Evolutionary conservation across 805 yeast species (phyloP), one percentile per base, ranked within the genome.

Genomic region (Wickerhamomyces chaumierensis): DNA sequence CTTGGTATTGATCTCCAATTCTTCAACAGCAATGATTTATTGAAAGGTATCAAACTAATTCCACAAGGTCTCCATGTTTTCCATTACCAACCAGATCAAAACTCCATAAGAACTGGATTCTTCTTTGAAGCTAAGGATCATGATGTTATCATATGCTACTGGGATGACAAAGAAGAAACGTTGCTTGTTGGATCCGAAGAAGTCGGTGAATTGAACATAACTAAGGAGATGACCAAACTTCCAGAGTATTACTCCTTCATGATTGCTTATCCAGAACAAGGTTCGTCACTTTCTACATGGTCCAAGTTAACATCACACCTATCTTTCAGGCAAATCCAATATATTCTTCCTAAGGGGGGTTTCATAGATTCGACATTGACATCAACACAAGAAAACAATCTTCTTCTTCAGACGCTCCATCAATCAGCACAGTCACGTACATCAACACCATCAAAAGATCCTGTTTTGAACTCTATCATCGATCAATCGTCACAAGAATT

Each of bases 31-130:
- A 65, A 62, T 19, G 42, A 53, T 9, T 39, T 56, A 2, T 57
- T 72, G 18, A 59, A 55, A 40, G 84, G 84, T 1, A 62, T 78
- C 44, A 75, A 74, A 44, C 53, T 57, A 15, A 57, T 78, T 4
- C 65, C 73, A 0, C 41, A 52, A 3, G 84, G 84, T 0, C 35
- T 65, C 0, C 85, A 78, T 52, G 53, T 75, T 2, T 46, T 78
- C 12, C 84, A 78, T 53, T 66, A 70, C 56, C 69, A 73, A 0
- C 54, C 55, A 32, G 55, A 50, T 37, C 44, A 49, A 5, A 37
- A 48, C 31, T 72, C 62, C 47, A 55, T 60, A 46, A 61, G 66
- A 40, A 46, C 52, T 39, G 80, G 78, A 3, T 53, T 52, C 48
- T 61, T 47, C 48, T 36, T 64, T 15, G 43, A 48, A n/a, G 58